Percentiles rank a stretch among this genome's conserved stretches.
Evolutionary conservation across 2,329 filamentous ascomycete species (phyloP).

Genomic region (Diaporthe velutina): DNA sequence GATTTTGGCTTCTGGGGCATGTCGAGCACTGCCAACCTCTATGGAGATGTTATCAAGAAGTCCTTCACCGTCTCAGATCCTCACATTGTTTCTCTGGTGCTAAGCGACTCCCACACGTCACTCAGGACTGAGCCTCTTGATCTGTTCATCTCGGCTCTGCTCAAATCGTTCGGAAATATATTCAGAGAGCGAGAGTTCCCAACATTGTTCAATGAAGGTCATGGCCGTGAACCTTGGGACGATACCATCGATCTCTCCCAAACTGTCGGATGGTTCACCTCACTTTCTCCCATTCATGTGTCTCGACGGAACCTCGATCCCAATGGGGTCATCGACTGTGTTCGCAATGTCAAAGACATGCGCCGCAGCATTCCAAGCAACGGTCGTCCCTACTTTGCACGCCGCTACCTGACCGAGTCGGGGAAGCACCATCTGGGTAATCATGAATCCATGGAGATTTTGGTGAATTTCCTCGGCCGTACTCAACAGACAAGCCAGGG

Average conservation of each 20-base stretch:
- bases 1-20: conserved; percentile 11
- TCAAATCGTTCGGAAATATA: not conserved
- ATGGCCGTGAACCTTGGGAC: conserved; percentile 16
- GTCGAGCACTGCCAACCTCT: not conserved
- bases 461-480: conserved; percentile 11
- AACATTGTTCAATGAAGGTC: conserved; percentile 9
- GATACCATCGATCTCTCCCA: not conserved
- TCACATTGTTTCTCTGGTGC: not conserved
- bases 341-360: conserved; percentile 2
- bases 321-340: not conserved
- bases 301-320: not conserved
- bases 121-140: conserved; percentile 12
- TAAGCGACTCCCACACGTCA: conserved; percentile 2
- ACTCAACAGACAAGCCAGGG: conserved; percentile 11
- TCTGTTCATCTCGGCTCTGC: not conserved
- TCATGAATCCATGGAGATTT: not conserved
- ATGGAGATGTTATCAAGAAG: conserved; percentile 1
- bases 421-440: not conserved
- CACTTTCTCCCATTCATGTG: conserved; percentile 6
- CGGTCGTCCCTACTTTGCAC: conserved; percentile 5
- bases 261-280: conserved; percentile 14
- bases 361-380: conserved; percentile 9
- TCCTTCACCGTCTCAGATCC: not conserved
- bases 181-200: not conserved
- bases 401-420: conserved; percentile 4